phyloP scores from a whole-genome alignment of 768 basidiomycete species.

The Suillus weaverae region DNA sequence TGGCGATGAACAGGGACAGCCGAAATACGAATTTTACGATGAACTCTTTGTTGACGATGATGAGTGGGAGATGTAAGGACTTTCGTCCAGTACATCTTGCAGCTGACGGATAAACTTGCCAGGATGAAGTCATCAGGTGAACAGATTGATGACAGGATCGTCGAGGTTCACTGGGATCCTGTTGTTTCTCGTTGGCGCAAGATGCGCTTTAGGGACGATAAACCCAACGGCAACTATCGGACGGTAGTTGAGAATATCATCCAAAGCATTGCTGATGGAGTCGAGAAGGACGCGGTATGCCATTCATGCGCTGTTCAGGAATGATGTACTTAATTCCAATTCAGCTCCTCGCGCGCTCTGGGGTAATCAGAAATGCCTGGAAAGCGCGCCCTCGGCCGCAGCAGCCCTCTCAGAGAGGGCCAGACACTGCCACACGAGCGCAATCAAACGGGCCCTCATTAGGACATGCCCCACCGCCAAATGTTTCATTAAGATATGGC shows the following conservation, averaged over 20 bases:
- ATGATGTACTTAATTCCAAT: slow-evolving; percentile 20
- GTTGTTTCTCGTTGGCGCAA: slow-evolving; percentile 71
- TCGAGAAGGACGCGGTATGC: slow-evolving; percentile 82
- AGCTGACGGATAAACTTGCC: slow-evolving; percentile 8
- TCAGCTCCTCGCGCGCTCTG: slow-evolving; percentile 68
- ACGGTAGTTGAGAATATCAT: slow-evolving; percentile 86
- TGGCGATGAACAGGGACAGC: slow-evolving; percentile 56
- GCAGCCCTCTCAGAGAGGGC: slow-evolving; percentile 16
- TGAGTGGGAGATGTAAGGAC: slow-evolving; percentile 88
- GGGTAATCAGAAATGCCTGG: slow-evolving; percentile 70
- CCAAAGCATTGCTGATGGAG: slow-evolving; percentile 89
- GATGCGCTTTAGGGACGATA: slow-evolving; percentile 95
- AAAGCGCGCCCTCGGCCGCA: slow-evolving; percentile 56
- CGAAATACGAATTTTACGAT: slow-evolving; percentile 84
- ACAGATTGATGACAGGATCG: slow-evolving; percentile 90
- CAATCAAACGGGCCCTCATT: slow-evolving; percentile 24
- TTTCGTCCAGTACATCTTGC: background rate
- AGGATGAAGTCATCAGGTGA: slow-evolving; percentile 85
- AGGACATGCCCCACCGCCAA: slow-evolving; percentile 19
- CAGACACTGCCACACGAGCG: background rate
- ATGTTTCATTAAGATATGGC: slow-evolving; percentile 49
- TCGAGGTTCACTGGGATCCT: slow-evolving; percentile 92
- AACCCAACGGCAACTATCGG: slow-evolving; percentile 87
- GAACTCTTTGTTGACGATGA: slow-evolving; percentile 81
- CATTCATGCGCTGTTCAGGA: slow-evolving; percentile 9